phyloP scores from a whole-genome alignment of 2,329 filamentous ascomycete genomes.

The Hypoxylon sp. region DNA sequence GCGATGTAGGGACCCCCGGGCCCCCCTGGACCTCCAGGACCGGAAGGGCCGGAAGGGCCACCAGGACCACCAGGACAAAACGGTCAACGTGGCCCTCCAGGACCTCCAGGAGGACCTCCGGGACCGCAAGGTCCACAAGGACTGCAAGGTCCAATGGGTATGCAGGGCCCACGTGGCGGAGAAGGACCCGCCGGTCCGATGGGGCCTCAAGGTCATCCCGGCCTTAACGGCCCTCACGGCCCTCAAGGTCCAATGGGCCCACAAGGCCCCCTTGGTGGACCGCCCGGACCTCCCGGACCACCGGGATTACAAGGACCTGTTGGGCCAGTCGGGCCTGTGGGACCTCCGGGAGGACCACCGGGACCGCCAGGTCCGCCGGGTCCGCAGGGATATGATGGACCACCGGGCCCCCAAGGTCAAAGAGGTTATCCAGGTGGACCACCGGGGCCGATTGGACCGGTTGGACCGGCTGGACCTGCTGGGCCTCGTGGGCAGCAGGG shows the following conservation, averaged over 20 bases:
- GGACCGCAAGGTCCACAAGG: conserved; percentile 2
- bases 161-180: background rate
- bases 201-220: conserved; percentile 8
- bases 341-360: background rate
- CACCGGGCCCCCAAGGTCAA: background rate
- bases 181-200: conserved; percentile 4
- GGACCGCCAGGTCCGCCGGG: background rate
- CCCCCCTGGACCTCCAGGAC: background rate
- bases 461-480: background rate
- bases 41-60: background rate
- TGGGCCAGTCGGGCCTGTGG: background rate
- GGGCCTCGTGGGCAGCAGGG: background rate
- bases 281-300: background rate
- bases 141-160: background rate
- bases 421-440: background rate
- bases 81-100: background rate
- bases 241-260: conserved; percentile 7
- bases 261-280: conserved; percentile 6
- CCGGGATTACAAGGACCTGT: background rate
- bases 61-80: background rate
- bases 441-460: background rate
- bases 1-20: background rate
- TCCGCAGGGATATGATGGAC: background rate
- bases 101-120: background rate
- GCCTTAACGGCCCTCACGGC: background rate